These are phyloP conservation scores for Mucor indicus DNA, from an alignment of 371 early-diverging fungal genomes.

Conservation along the genomic window DNA sequence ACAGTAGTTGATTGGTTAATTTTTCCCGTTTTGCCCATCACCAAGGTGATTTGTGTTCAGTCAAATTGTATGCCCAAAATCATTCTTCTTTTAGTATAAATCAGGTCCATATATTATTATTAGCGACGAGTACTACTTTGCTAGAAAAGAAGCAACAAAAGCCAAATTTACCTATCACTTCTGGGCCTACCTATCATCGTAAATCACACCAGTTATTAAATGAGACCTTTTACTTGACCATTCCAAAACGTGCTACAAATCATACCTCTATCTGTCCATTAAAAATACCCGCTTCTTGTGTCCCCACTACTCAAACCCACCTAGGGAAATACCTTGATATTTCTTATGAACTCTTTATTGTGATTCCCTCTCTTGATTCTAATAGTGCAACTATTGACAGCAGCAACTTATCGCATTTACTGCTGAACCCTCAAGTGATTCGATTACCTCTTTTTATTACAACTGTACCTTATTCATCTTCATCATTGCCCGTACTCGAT, in stretches of 20 bases:
- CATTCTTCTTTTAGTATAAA: slow-evolving; percentile 32
- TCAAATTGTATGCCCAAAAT: slow-evolving; percentile 33
- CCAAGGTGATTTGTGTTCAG: slow-evolving; percentile 42
- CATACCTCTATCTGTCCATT: slow-evolving; percentile 31
- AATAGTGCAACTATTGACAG: background rate
- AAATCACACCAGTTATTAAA: slow-evolving; percentile 27
- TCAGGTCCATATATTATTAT: slow-evolving; percentile 29
- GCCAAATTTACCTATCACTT: slow-evolving; percentile 6
- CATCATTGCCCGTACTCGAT: slow-evolving; percentile 17
- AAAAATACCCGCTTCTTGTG: slow-evolving; percentile 28
- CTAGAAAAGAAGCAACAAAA: background rate
- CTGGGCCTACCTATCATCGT: slow-evolving; percentile 15
- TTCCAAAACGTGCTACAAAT: slow-evolving; percentile 23
- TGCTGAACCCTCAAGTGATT: slow-evolving; percentile 13
- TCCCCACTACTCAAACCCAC: slow-evolving; percentile 33
- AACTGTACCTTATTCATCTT: slow-evolving; percentile 30
- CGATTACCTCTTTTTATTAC: slow-evolving; percentile 30
- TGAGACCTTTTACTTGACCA: slow-evolving; percentile 29
- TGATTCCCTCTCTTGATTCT: slow-evolving; percentile 24
- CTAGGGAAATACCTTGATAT: slow-evolving; percentile 29
- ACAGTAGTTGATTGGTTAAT: background rate
- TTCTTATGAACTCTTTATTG: slow-evolving; percentile 28
- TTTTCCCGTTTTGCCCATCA: slow-evolving; percentile 8
- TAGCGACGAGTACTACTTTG: slow-evolving; percentile 23
- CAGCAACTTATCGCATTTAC: background rate